Evolutionary conservation across 2,329 filamentous ascomycete species (phyloP), one percentile per base, ranked within the genome.

Genomic region (Ceratocystis colombiana): DNA sequence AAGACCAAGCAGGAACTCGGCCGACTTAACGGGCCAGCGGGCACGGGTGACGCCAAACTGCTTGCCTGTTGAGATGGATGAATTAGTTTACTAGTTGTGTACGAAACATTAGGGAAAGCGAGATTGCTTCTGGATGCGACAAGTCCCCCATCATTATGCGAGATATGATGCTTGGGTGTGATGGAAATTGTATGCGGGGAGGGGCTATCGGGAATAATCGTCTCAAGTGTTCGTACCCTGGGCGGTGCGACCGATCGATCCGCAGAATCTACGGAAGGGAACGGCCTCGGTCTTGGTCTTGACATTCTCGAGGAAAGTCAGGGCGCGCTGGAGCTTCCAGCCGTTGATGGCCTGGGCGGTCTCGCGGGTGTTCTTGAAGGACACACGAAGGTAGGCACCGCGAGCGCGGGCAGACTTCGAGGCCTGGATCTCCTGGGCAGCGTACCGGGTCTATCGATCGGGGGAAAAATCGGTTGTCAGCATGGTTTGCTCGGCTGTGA

Each of bases 361-460:
- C 85, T 99, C 95, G 77, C 94, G 91, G 79, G 94, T 99, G 88
- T 99, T 99, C 88, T 99, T 99, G 90, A 96, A 99, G 75, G 90
- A 96, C 75, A 97, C 93, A 79, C 94, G 91, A 76, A 99, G 89
- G 86, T 97, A 99, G 79, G 92, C 91, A 81, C 95, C 94, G 82
- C 94, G 92, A 78, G 93, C 89, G 84, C 93, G 90, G 80, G 94
- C 94, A 82, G 90, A 96, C 86, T 96, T 96, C 74, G 87, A 84
- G 79, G 87, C 82, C 75, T 88, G 83, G 78, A 95, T 93, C 79
- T 91, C 85, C 77, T 87, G 89, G 78, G 89, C 89, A 81, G 90
- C 90, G 91, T 96, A 96, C 81, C 92, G 90, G 84, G 96, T 90
- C 91, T 95, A 76, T 62, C 55, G 68, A 55, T 64, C 45, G 62